Base-by-base conservation (phyloP, 495 filamentous ascomycete species). In the Venustampulla echinocandica region DNA sequence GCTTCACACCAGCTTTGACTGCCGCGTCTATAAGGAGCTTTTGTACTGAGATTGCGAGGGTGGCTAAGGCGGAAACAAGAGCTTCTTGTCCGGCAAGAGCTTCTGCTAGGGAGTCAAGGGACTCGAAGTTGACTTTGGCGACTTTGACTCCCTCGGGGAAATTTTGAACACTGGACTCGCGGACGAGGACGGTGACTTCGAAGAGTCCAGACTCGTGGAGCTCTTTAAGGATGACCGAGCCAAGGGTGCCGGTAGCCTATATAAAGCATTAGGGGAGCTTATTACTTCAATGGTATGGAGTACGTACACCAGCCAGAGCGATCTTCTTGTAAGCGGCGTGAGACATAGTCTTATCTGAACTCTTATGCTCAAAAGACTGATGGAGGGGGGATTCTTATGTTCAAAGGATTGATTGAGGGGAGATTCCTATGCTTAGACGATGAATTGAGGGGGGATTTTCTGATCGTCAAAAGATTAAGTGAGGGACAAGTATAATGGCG, bases 11-110 rank as follows among this genome's bases (percentile, higher is more conserved):
- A 0, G 74, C 79, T 0, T 70, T 66, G 7, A 76, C 55, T 1
- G 80, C 73, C 0, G 81, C 82, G 36, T 84, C 78, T n/a, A 84
- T 68, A 19, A 82, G 63, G 0, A 55, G 44, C 5, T 56, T 60
- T 47, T 84, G 76, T 0, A 48, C 55, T 0, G 53, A 47, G n/a
- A 76, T 30, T 0, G 61, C 64, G 0, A 48, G 30, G 3, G 60
- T 50, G 14, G 60, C 64, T 4, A 82, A 53, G 3, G 69, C 51
- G 18, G 71, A 77, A 24, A 84, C 68, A 1, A 80, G 65, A 1
- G 78, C 76, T 53, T 83, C 80, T 44, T 79, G 71, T 18, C 68
- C 73, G 1, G 52, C 28, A n/a, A 82, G 62, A 2, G 70, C 75
- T 1, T 54, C 24, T 1, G 59, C 63, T 14, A 85, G 63, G 0